Percentiles rank a stretch among this genome's conserved stretches.
Evolutionary conservation across 2,329 filamentous ascomycete species (phyloP).

Genomic region (Colletotrichum simmondsii): DNA sequence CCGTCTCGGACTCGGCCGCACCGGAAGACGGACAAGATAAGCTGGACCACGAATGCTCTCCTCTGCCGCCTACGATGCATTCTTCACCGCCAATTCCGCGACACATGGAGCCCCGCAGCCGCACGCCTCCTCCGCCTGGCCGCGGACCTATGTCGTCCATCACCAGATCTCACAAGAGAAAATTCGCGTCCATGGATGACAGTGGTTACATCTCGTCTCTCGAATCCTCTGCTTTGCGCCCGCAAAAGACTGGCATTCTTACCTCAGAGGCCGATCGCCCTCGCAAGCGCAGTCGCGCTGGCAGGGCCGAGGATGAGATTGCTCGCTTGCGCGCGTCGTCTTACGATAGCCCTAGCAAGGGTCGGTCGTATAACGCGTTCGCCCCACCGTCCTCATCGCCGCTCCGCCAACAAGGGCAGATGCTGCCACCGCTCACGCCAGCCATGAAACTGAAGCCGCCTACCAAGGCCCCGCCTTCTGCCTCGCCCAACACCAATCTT

Average conservation of each 20-base stretch:
- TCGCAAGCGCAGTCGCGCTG: conserved; percentile 68
- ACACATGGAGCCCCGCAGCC: conserved; percentile 67
- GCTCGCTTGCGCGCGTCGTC: conserved; percentile 91
- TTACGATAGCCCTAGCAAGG: conserved; percentile 88
- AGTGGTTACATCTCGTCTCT: conserved; percentile 98
- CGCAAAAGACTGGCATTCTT: conserved; percentile 71
- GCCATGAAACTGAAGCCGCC: conserved; percentile 81
- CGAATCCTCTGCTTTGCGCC: conserved; percentile 87
- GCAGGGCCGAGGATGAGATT: conserved; percentile 93
- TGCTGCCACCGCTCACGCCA: conserved; percentile 84
- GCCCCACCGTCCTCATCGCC: conserved; percentile 75
- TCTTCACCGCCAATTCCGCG: conserved; percentile 89
- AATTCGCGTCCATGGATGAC: conserved; percentile 83
- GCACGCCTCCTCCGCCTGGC: conserved; percentile 80
- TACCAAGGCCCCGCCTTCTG: conserved; percentile 72
- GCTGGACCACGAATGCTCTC: conserved; percentile 69
- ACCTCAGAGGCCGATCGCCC: conserved; percentile 86
- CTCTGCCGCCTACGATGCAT: conserved; percentile 76
- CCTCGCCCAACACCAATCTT: conserved; percentile 93
- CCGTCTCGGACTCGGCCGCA: conserved; percentile 73
- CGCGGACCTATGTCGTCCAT: conserved; percentile 71
- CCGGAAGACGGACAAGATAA: conserved; percentile 62
- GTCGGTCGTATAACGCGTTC: conserved; percentile 63
- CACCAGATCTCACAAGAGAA: conserved; percentile 77
- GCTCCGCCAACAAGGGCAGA: conserved; percentile 69